Evolutionary conservation across 495 filamentous ascomycete species (phyloP).

Genomic region (Aspergillus mulundensis): DNA sequence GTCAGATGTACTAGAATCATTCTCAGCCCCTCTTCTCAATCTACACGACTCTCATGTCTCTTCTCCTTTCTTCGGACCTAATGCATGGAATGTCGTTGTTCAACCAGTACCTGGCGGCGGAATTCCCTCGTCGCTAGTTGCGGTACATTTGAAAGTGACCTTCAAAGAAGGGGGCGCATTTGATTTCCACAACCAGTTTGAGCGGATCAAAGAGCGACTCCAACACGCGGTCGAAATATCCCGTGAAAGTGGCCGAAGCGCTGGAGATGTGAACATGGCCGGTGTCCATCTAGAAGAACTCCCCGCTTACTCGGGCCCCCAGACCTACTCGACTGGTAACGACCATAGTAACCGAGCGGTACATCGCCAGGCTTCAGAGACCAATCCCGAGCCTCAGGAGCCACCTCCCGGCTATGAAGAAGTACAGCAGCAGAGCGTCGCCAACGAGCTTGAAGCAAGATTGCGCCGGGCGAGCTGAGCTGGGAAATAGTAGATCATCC

Average conservation of each 20-base stretch:
- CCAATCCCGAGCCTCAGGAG: constrained; percentile 55
- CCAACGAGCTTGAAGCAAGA: constrained; percentile 51
- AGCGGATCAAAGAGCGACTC: constrained; percentile 77
- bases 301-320: constrained; percentile 65
- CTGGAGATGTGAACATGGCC: constrained; percentile 50
- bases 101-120: constrained; percentile 82
- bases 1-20: constrained; percentile 72
- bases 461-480: constrained; percentile 34
- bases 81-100: constrained; percentile 78
- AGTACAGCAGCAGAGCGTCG: constrained; percentile 76
- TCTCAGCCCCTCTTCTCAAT: constrained; percentile 81
- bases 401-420: constrained; percentile 94
- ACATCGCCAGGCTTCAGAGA: constrained; percentile 14
- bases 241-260: constrained; percentile 42
- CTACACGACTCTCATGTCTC: constrained; percentile 85
- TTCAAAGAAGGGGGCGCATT: constrained; percentile 95
- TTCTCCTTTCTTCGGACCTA: constrained; percentile 93
- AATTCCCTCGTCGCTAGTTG: constrained; percentile 67
- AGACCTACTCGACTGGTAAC: constrained; percentile 5
- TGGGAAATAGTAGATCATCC: not conserved
- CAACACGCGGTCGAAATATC: constrained; percentile 73
- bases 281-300: constrained; percentile 74
- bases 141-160: constrained; percentile 73
- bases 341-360: constrained; percentile 8
- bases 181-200: constrained; percentile 81